These are phyloP conservation scores for Colletotrichum sp. DNA, from an alignment of 2,329 filamentous ascomycete genomes.

Conservation along the genomic window DNA sequence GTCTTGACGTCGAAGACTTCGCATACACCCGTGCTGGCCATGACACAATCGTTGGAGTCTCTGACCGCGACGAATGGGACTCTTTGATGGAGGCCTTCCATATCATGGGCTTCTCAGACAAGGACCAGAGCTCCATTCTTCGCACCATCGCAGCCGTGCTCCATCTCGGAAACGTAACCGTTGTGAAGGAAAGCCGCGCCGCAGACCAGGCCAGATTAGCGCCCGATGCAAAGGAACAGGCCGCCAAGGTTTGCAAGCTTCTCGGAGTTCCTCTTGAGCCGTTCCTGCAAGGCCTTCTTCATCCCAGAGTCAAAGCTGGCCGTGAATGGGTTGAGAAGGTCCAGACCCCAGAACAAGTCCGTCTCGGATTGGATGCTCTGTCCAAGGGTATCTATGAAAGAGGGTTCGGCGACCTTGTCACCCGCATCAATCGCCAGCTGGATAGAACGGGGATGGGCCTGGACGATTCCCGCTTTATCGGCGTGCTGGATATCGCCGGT, in stretches of 20 bases:
- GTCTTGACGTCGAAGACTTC: constrained; percentile 83
- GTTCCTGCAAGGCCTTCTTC: constrained; percentile 87
- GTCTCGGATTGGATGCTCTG: constrained; percentile 86
- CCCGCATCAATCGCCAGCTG: constrained; percentile 88
- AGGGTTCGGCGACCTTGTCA: constrained; percentile 90
- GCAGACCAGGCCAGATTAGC: constrained; percentile 89
- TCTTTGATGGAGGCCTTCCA: constrained; percentile 89
- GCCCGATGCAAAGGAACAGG: constrained; percentile 75
- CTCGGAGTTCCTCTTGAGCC: constrained; percentile 84
- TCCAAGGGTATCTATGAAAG: constrained; percentile 98
- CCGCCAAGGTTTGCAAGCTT: constrained; percentile 80
- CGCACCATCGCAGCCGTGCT: constrained; percentile 89
- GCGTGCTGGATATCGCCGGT: constrained; percentile 96
- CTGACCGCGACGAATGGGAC: constrained; percentile 90
- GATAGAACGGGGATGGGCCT: constrained; percentile 79
- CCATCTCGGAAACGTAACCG: constrained; percentile 89
- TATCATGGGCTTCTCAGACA: constrained; percentile 89
- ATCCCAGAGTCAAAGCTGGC: constrained; percentile 93
- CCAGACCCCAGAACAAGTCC: constrained; percentile 95
- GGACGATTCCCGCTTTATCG: constrained; percentile 95
- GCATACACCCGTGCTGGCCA: constrained; percentile 91
- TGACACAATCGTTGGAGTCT: constrained; percentile 88
- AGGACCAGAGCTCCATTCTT: constrained; percentile 83
- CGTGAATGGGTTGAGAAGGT: constrained; percentile 99
- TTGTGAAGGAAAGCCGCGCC: constrained; percentile 88